Percentiles rank a stretch among this genome's conserved stretches.
phyloP scores from a whole-genome alignment of 192 early-diverging fungal genomes.

The Rhizoclosmatium globosum region DNA sequence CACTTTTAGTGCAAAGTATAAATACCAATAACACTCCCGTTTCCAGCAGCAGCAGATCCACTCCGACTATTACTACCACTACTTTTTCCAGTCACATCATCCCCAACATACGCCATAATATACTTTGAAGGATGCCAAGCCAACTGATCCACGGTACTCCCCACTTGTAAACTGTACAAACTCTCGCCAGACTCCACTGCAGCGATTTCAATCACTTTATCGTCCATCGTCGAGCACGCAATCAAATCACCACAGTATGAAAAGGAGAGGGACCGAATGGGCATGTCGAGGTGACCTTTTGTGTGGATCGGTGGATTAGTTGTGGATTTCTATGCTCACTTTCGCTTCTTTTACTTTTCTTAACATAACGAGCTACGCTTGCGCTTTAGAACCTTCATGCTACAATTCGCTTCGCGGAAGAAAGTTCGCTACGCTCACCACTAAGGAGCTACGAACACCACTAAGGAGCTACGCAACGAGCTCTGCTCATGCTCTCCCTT shows the following conservation, averaged over 20 bases:
- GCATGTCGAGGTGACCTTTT: constrained; percentile 58
- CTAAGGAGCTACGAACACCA: too few relatives aligned
- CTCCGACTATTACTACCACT: constrained; percentile 17
- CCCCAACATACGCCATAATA: constrained; percentile 80
- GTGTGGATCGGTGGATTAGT: neutral
- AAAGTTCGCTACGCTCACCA: too few relatives aligned
- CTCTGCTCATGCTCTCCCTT: too few relatives aligned
- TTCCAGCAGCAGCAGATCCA: neutral
- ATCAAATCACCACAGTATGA: constrained; percentile 80
- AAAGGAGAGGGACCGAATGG: constrained; percentile 80
- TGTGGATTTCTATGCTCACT: too few relatives aligned
- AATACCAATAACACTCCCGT: constrained; percentile 29
- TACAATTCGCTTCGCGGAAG: too few relatives aligned
- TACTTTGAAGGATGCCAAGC: constrained; percentile 84
- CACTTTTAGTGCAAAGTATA: constrained; percentile 5
- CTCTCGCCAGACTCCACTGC: constrained; percentile 77
- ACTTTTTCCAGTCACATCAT: constrained; percentile 54
- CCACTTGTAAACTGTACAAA: constrained; percentile 72
- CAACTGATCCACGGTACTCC: constrained; percentile 75
- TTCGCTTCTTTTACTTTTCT: too few relatives aligned
- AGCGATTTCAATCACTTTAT: constrained; percentile 80
- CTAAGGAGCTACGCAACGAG: too few relatives aligned
- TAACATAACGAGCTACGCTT: too few relatives aligned
- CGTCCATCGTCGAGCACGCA: constrained; percentile 76
- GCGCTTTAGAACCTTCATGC: too few relatives aligned